Evolutionary conservation across 306 rosid species (phyloP), one percentile per base, ranked within the genome.

Genomic region (Morella rubra): DNA sequence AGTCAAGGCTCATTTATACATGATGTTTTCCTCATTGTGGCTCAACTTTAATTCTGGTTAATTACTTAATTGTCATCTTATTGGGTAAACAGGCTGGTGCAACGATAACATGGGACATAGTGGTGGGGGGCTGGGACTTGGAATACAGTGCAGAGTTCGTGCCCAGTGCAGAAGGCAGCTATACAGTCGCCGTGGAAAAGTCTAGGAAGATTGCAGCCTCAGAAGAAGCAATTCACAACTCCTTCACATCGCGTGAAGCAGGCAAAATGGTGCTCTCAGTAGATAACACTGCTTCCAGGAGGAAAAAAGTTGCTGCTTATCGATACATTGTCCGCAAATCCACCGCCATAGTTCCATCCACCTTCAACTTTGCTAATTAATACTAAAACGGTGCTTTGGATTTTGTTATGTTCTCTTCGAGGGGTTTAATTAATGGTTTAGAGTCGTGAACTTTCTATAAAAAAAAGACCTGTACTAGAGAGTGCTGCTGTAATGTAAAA

Each of bases 71-170:
- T 74, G 37, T 24, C 53, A 8, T 44, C 44, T 27, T 69, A 19
- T 74, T 55, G 19, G 62, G 22, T 12, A 59, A 75, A 16, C 41
- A 92, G 98, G 97, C 83, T 44, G 97, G 91, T 24, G 97, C 97
- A 75, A 90, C 97, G 5, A 95, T 95, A 44, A 79, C 93, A 32
- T 95, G 97, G 99, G 99, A 92, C 88, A 89, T 95, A 8, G 97
- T 92, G 41, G 99, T 95, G 12, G 99, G 97, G 61, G 97, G 99
- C 1, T 92, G 99, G 99, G 97, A 95, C 53, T 85, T 95, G 60
- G 99, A 88, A 76, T 95, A 95, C 86, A 88, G 97, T 86, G 97
- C 93, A 6, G 99, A 95, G 84, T 95, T 89, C 76, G 87, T 92
- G 7, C 97, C 97, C 0, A 78, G 58, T 72, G 89, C 92, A 46